Percentiles rank a stretch among this genome's conserved stretches.
phyloP scores from a whole-genome alignment of 768 basidiomycete species.

The Auriscalpium microsporum region DNA sequence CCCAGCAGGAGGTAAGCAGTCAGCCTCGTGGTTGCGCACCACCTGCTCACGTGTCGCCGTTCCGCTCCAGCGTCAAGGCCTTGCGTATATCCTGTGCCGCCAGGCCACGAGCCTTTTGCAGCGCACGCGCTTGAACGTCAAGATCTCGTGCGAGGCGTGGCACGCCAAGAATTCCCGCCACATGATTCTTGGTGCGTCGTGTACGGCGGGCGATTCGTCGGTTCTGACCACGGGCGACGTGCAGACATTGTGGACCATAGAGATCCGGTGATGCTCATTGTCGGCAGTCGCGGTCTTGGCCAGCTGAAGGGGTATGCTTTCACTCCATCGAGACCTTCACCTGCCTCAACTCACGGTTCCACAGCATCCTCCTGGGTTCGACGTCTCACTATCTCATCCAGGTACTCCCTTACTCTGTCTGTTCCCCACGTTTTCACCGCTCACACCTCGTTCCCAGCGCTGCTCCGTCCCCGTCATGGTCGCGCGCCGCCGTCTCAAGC shows the following conservation, averaged over 20 bases:
- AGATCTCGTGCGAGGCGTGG: conserved; percentile 88
- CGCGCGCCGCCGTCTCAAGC: conserved; percentile 82
- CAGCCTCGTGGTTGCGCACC: conserved; percentile 5
- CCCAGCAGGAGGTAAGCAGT: conserved; percentile 78
- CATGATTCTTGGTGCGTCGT: conserved; percentile 62
- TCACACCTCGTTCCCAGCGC: conserved; percentile 39
- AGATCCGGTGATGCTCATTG: conserved; percentile 87
- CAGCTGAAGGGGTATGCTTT: conserved; percentile 76
- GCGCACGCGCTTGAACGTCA: conserved; percentile 82
- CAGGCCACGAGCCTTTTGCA: conserved; percentile 87
- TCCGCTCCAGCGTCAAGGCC: conserved; percentile 63
- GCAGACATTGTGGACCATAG: conserved; percentile 78
- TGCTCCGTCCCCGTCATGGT: conserved; percentile 97
- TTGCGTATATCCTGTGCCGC: conserved; percentile 81
- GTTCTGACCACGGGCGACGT: background rate
- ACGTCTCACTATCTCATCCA: conserved; percentile 93
- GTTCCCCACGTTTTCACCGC: background rate
- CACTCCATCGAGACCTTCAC: background rate
- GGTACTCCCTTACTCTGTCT: conserved; percentile 27
- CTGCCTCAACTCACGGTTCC: background rate
- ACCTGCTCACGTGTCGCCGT: background rate
- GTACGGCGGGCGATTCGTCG: background rate
- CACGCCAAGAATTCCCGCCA: conserved; percentile 93
- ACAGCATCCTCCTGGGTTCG: conserved; percentile 84
- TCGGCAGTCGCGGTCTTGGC: conserved; percentile 86